These are phyloP conservation scores for Hypomontagnella submonticulosa DNA, from an alignment of 495 filamentous ascomycete genomes.

Conservation along the genomic window DNA sequence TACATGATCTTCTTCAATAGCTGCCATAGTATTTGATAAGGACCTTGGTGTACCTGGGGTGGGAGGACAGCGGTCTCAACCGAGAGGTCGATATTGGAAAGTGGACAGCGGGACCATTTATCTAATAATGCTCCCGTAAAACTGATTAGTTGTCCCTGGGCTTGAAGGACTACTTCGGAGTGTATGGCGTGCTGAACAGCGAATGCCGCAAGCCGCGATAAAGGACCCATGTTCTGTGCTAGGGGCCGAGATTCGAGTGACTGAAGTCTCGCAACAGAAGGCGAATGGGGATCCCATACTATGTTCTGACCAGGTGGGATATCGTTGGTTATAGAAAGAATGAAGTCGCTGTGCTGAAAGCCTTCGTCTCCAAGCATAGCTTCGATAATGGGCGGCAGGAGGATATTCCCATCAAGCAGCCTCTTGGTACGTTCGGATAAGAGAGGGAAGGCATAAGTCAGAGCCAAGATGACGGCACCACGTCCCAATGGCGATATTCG, in stretches of 20 bases:
- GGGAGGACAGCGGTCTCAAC: constrained; percentile 78
- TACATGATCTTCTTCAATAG: constrained; percentile 84
- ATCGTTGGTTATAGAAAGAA: constrained; percentile 80
- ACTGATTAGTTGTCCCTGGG: constrained; percentile 75
- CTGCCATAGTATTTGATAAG: constrained; percentile 83
- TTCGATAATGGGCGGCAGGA: constrained; percentile 76
- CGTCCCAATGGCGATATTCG: constrained; percentile 65
- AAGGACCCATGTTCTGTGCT: constrained; percentile 77
- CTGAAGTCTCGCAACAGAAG: constrained; percentile 67
- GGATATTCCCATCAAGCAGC: constrained; percentile 75
- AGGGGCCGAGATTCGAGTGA: constrained; percentile 74
- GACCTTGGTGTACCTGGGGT: constrained; percentile 72
- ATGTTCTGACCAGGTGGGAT: constrained; percentile 75
- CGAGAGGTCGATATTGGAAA: constrained; percentile 82
- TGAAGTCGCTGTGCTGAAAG: constrained; percentile 83
- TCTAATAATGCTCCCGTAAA: constrained; percentile 77
- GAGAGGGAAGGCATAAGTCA: constrained; percentile 82
- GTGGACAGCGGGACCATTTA: constrained; percentile 87
- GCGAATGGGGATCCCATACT: constrained; percentile 72
- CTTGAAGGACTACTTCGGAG: constrained; percentile 67
- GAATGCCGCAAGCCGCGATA: constrained; percentile 81
- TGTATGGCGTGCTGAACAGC: constrained; percentile 73
- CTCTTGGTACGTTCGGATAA: constrained; percentile 68
- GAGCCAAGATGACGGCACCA: constrained; percentile 72
- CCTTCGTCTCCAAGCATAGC: constrained; percentile 76